A percentile compares a stretch with the other conserved stretches of the same genome.
Conservation (phyloP, 129 eudicot species). For the Silybum marianum region DNA sequence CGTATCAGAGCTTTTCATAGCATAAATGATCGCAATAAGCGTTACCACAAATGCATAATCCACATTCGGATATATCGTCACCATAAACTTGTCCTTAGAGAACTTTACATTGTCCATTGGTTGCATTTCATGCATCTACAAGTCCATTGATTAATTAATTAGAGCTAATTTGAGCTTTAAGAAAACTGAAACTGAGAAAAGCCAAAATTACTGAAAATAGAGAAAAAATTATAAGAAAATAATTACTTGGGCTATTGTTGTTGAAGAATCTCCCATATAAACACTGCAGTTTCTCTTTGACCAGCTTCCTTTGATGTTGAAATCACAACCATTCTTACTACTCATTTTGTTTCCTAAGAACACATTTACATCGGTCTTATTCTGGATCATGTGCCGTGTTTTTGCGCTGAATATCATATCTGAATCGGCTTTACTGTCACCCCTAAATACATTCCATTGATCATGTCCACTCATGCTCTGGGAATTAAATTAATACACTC, state of each 20-base stretch:
- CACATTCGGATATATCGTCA: constrained; percentile 43
- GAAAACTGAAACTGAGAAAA: neutral
- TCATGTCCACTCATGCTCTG: constrained; percentile 10
- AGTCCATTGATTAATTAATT: neutral
- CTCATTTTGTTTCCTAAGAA: constrained; percentile 33
- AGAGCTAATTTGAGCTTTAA: neutral
- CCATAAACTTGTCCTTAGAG: constrained; percentile 44
- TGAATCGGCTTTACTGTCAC: neutral
- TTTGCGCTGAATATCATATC: neutral
- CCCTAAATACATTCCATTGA: constrained; percentile 16
- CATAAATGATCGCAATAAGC: constrained; percentile 46
- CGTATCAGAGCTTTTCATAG: neutral
- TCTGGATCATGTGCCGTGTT: constrained; percentile 3
- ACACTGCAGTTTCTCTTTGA: constrained; percentile 41
- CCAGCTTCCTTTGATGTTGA: constrained; percentile 52
- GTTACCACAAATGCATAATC: constrained; percentile 57
- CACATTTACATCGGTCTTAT: constrained; percentile 20
- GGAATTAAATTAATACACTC: neutral
- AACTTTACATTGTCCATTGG: constrained; percentile 27
- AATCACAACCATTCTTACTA: constrained; percentile 17
- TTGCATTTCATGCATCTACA: constrained; percentile 45
- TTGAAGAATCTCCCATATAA: constrained; percentile 39
- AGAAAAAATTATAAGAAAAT: neutral
- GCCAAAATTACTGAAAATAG: neutral
- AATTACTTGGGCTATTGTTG: constrained; percentile 42